Conservation (phyloP, 2,329 filamentous ascomycete species). For the Claviceps pusilla region DNA sequence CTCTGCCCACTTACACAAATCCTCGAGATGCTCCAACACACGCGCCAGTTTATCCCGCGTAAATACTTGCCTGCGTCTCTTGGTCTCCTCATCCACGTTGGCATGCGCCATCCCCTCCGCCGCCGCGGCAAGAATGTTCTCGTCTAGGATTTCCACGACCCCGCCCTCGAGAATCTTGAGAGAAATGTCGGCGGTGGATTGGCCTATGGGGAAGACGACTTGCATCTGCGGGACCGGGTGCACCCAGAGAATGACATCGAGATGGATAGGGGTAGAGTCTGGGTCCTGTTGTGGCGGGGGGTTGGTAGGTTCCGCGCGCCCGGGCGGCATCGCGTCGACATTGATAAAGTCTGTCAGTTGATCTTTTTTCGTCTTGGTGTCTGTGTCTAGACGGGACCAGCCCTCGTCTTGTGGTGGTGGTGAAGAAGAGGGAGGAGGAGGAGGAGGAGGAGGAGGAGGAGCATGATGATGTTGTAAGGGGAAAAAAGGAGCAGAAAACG, state of each 20-base stretch:
- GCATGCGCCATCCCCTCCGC: slow-evolving; percentile 4
- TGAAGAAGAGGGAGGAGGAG: background rate
- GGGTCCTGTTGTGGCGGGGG: background rate
- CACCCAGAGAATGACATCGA: slow-evolving; percentile 39
- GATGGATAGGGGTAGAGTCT: slow-evolving; percentile 11
- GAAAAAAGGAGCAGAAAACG: background rate
- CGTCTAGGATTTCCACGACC: slow-evolving; percentile 39
- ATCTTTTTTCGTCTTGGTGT: slow-evolving; percentile 15
- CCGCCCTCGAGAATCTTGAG: slow-evolving; percentile 47
- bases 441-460: background rate
- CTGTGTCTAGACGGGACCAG: background rate
- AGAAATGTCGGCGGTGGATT: slow-evolving; percentile 35
- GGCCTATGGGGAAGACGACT: slow-evolving; percentile 38
- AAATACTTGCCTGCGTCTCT: slow-evolving; percentile 21
- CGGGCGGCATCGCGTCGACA: background rate
- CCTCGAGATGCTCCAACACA: slow-evolving; percentile 34
- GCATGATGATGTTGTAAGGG: no score
- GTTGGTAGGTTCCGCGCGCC: background rate
- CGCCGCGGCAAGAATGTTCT: slow-evolving; percentile 29
- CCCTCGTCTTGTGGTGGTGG: background rate
- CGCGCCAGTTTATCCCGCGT: slow-evolving; percentile 28
- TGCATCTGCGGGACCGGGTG: slow-evolving; percentile 34
- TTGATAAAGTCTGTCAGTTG: slow-evolving; percentile 20
- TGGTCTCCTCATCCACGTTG: slow-evolving; percentile 5
- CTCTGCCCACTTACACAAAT: slow-evolving; percentile 38